Conservation (phyloP, 164 flowering plant genomes). For the Aristolochia californica region DNA sequence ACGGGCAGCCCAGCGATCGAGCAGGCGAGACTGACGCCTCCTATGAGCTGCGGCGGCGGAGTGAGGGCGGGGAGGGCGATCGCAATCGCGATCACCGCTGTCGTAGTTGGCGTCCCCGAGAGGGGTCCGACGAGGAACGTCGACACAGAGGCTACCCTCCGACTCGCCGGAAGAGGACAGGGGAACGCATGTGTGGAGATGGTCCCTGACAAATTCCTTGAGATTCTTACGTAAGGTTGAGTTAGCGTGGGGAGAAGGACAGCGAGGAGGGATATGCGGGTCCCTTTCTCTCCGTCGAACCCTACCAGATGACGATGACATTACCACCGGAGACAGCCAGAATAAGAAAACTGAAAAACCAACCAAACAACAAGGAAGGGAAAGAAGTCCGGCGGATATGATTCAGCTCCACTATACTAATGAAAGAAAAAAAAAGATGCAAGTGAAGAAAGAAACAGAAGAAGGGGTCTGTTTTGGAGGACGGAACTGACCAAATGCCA, state of each 20-base stretch:
- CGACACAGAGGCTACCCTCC: background rate
- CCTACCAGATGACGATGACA: conserved; percentile 8
- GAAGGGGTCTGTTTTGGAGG: too few species aligned
- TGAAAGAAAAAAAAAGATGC: too few species aligned
- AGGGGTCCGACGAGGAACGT: background rate
- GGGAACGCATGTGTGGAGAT: conserved; percentile 17
- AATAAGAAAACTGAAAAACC: too few species aligned
- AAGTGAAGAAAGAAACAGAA: too few species aligned
- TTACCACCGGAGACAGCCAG: background rate
- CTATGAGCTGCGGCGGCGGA: too few species aligned
- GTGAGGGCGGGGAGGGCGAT: background rate
- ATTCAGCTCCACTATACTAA: too few species aligned
- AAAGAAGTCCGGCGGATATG: too few species aligned
- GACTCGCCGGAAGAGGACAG: conserved; percentile 5
- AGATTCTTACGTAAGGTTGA: conserved; percentile 32
- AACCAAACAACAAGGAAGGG: too few species aligned
- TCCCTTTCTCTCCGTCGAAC: conserved; percentile 22
- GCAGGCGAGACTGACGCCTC: conserved; percentile 14
- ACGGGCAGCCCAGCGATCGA: conserved; percentile 42
- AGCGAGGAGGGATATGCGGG: background rate
- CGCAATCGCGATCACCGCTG: background rate
- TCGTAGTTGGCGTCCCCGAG: conserved; percentile 3
- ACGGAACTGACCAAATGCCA: too few species aligned
- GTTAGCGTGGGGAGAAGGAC: conserved; percentile 10
- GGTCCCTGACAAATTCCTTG: conserved; percentile 37